Evolutionary conservation across 805 yeast species (phyloP), one percentile per base, ranked within the genome.

Genomic region (Zygosaccharomyces bailii): DNA sequence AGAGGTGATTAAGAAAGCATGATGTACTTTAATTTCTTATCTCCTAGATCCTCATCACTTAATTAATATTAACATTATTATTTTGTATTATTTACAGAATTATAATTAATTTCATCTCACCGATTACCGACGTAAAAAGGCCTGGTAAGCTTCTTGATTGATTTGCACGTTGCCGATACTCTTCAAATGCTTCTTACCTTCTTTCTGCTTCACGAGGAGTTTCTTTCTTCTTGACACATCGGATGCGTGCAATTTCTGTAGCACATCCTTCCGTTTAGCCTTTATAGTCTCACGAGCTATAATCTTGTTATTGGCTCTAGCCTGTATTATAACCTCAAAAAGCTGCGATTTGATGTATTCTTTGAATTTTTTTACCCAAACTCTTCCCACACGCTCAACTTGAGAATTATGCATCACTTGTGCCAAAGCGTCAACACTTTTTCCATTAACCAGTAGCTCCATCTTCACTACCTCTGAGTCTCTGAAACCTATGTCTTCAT

Each of bases 181-280:
- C 32, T 50, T 47, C 83, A 91, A 74, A 49, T 75, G 76, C 66
- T 85, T 87, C 67, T 93, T 93, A 30, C 99, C 99, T 60, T 87
- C 96, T 64, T 90, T 91, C 59, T 91, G 99, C 56, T 85, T 84
- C 44, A 76, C 87, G 42, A 91, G 70, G 53, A 91, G 73, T 67
- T 91, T 91, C 71, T 89, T 89, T 50, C 96, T 75, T 68, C 99
- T 75, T 0, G 95, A 78, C 25, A 90, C 78, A 70, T 91, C 99
- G 14, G 96, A 82, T 0, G 98, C 99, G 65, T 91, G 98, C 48
- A 93, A 69, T 59, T 81, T 86, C 21, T 93, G 96, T 44, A 93
- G 72, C n/a, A 91, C 99, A 66, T 91, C 98, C 66, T 91, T 91
- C 48, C 96, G 73, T 60, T 87, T 79, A 4, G 98, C 98, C 62